Evolutionary conservation across 2,329 filamentous ascomycete genomes (phyloP).

Genomic region (Huntiella moniliformis): DNA sequence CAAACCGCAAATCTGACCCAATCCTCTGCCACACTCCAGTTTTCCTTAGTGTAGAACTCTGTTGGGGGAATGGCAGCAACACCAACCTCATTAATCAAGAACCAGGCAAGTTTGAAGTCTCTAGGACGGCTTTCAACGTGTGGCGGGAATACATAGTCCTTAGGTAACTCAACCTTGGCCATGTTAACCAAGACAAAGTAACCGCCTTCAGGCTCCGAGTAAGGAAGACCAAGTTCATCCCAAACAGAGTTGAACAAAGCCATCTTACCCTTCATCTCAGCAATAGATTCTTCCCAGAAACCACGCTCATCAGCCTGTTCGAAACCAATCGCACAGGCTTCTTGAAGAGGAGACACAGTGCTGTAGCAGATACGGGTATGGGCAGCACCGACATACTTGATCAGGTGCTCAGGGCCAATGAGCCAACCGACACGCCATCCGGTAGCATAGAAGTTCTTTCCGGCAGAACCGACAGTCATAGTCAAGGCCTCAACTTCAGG

Average conservation of each 20-base stretch:
- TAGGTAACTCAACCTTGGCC: conserved; percentile 65
- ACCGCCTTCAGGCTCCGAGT: conserved; percentile 84
- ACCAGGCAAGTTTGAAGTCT: conserved; percentile 92
- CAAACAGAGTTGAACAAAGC: conserved; percentile 69
- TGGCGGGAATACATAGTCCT: conserved; percentile 69
- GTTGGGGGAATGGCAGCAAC: conserved; percentile 92
- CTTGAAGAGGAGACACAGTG: conserved; percentile 81
- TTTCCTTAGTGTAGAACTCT: conserved; percentile 82
- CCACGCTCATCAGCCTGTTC: conserved; percentile 68
- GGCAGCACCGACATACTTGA: conserved; percentile 79
- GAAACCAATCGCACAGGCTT: conserved; percentile 84
- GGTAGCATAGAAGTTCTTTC: conserved; percentile 96
- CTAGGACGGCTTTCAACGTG: conserved; percentile 73
- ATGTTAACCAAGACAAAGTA: conserved; percentile 97
- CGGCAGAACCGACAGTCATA: conserved; percentile 82
- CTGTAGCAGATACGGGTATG: conserved; percentile 95
- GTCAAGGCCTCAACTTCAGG: conserved; percentile 78
- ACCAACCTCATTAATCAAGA: conserved; percentile 87
- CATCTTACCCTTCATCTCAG: conserved; percentile 82
- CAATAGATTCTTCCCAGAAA: conserved; percentile 73
- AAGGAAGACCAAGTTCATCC: conserved; percentile 56
- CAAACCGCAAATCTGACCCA: conserved; percentile 93
- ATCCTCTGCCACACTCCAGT: conserved; percentile 72
- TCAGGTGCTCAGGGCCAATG: conserved; percentile 71
- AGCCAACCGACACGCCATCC: conserved; percentile 94